phyloP scores from a whole-genome alignment of 495 filamentous ascomycete genomes.

The Aspergillus nanangensis region DNA sequence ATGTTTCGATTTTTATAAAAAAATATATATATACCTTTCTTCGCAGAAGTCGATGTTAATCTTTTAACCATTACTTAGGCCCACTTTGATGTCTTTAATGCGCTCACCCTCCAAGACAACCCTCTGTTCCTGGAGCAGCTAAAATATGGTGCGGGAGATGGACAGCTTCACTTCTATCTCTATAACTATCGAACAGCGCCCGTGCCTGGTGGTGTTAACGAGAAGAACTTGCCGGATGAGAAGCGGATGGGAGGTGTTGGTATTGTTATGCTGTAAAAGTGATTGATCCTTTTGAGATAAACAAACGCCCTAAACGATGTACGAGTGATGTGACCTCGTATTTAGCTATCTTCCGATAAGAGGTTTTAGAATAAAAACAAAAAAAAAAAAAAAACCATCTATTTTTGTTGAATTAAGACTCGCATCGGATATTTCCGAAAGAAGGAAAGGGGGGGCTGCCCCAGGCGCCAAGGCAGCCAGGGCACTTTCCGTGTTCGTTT shows the following conservation, averaged over 20 bases:
- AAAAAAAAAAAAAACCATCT: not conserved
- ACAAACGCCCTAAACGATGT: not conserved
- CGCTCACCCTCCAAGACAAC: slow-evolving; percentile 89
- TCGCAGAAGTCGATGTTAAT: no score
- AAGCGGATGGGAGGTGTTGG: slow-evolving; percentile 80
- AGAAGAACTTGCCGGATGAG: slow-evolving; percentile 67
- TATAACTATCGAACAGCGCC: slow-evolving; percentile 90
- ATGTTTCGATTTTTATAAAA: slow-evolving; percentile 2
- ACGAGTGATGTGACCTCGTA: not conserved
- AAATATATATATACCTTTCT: no score
- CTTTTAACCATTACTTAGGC: slow-evolving; percentile 35
- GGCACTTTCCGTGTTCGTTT: slow-evolving; percentile 11
- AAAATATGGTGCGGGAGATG: slow-evolving; percentile 91
- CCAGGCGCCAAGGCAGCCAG: slow-evolving; percentile 16
- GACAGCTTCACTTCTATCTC: slow-evolving; percentile 90
- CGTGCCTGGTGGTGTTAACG: slow-evolving; percentile 78
- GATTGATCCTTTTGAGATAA: not conserved
- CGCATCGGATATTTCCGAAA: no score
- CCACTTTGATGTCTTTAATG: slow-evolving; percentile 96
- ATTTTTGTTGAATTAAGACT: no score
- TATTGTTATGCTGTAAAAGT: slow-evolving; percentile 69
- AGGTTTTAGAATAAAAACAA: not conserved
- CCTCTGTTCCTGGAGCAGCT: slow-evolving; percentile 85
- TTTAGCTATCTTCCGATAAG: not conserved
- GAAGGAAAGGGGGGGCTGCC: slow-evolving; percentile 4